Percentiles rank a stretch among this genome's conserved stretches.
Evolutionary conservation across 2,329 filamentous ascomycete genomes (phyloP).

Genomic region (Neofusicoccum laricinum): DNA sequence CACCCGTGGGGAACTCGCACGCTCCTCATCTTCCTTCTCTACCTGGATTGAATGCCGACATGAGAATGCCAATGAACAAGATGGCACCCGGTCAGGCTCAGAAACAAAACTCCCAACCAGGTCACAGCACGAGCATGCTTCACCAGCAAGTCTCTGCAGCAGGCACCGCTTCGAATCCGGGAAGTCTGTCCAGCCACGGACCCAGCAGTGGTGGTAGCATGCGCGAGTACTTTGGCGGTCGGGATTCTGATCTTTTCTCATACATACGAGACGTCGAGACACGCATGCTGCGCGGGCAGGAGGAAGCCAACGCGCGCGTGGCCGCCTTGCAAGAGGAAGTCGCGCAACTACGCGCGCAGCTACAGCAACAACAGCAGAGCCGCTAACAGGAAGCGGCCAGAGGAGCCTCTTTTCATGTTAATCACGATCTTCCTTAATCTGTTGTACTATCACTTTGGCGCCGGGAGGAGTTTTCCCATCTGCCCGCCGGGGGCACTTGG

Average conservation of each 20-base stretch:
- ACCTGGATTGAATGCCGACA: conserved; percentile 35
- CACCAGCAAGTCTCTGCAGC: conserved; percentile 36
- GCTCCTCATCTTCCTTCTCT: conserved; percentile 42
- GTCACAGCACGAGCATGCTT: conserved; percentile 38
- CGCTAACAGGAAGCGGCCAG: conserved; percentile 3
- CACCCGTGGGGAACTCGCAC: conserved; percentile 41
- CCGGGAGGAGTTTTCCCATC: conserved; percentile 15
- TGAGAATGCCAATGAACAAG: conserved; percentile 23
- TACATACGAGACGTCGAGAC: conserved; percentile 70
- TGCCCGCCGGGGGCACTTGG: conserved; percentile 14
- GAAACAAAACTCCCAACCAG: conserved; percentile 22
- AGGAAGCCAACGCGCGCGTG: conserved; percentile 48
- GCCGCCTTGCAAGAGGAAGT: conserved; percentile 45
- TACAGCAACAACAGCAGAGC: conserved; percentile 14
- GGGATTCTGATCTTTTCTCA: conserved; percentile 58
- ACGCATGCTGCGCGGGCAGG: conserved; percentile 44
- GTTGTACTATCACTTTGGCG: conserved; percentile 20
- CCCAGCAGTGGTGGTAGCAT: conserved; percentile 58
- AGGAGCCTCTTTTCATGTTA: conserved; percentile 15
- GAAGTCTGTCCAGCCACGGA: conserved; percentile 48
- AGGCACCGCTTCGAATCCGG: conserved; percentile 47
- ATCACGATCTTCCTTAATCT: conserved; percentile 12
- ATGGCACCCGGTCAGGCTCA: conserved; percentile 20
- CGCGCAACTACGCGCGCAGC: conserved; percentile 20
- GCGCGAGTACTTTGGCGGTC: conserved; percentile 63